phyloP scores from a whole-genome alignment of 768 basidiomycete species.

The Cantharellus anzutake region DNA sequence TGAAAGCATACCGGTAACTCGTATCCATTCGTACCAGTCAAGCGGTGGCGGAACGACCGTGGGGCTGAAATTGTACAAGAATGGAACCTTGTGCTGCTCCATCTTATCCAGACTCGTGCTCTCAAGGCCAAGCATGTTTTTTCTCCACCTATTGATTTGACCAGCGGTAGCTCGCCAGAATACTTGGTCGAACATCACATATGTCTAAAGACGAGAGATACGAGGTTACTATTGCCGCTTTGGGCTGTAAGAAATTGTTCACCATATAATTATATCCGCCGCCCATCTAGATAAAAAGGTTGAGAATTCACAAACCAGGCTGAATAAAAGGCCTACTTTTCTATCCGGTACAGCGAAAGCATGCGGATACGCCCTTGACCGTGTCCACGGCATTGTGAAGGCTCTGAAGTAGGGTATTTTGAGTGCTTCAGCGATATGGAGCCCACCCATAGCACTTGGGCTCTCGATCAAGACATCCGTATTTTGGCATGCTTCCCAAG shows the following conservation, averaged over 20 bases:
- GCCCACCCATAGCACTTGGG: slow-evolving; percentile 93
- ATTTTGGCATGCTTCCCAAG: slow-evolving; percentile 91
- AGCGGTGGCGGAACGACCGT: slow-evolving; percentile 78
- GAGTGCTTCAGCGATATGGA: slow-evolving; percentile 91
- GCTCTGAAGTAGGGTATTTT: slow-evolving; percentile 86
- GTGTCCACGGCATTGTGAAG: slow-evolving; percentile 96
- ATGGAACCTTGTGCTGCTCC: slow-evolving; percentile 95
- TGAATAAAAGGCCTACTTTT: slow-evolving; percentile 34
- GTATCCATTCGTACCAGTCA: slow-evolving; percentile 99
- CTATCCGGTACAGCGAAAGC: slow-evolving; percentile 94
- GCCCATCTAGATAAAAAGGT: slow-evolving; percentile 45
- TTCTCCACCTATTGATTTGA: slow-evolving; percentile 89
- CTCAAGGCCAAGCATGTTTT: slow-evolving; percentile 50
- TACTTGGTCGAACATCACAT: slow-evolving; percentile 94
- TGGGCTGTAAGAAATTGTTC: slow-evolving; percentile 8
- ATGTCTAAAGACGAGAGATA: slow-evolving; percentile 32
- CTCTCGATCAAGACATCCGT: slow-evolving; percentile 89
- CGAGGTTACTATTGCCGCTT: background rate
- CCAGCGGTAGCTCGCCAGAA: slow-evolving; percentile 92
- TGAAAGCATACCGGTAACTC: slow-evolving; percentile 47
- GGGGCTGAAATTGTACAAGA: slow-evolving; percentile 94
- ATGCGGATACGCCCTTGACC: slow-evolving; percentile 92
- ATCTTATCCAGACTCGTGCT: slow-evolving; percentile 84
- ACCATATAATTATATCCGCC: slow-evolving; percentile 99
- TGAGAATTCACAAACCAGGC: slow-evolving; percentile 4